Evolutionary conservation across 129 eudicot genomes (phyloP), one percentile per base, ranked within the genome.

Genomic region (Scalesia atractyloides): DNA sequence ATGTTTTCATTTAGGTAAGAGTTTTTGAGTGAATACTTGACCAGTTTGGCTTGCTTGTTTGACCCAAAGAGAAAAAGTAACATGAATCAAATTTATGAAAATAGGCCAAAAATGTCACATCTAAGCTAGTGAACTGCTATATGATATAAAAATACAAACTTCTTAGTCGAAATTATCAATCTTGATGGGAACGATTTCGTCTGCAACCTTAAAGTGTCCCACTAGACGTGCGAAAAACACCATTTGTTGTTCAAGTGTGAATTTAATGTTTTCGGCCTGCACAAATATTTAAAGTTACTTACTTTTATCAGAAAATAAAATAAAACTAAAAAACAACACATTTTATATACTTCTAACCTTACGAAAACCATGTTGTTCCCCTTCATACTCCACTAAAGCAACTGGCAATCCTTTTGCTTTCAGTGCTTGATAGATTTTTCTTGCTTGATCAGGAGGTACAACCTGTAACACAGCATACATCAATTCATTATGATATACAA

Each of bases 311-410:
- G 2, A 8, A 30, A 14, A 22, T 43, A 52, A 73, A 43, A 61
- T 3, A 65, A 7, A 5, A 17, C 3, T 11, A 12, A 61, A 50
- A 47, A 22, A 8, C 13, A 66, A 6, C n/a, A 50, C 11, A 69
- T 1, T 2, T 39, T 47, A 30, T 53, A 5, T 68, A 64, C 63
- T 9, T 52, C 69, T 33, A 82, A 94, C 98, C 97, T 90, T 94
- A 59, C 99, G 99, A 22, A 94, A 94, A 61, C 99, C 99, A 84
- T 94, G 99, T 24, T 90, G 97, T 81, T 94, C 99, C 41, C 97
- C 99, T 86, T 88, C 97, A 73, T 90, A 94, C 79, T 94, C 99
- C 80, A 94, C 97, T 48, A 94, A 83, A 77, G 99, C 97, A 75
- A 94, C 99, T 0, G 99, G 96, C 82, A 90, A 66, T 22, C 97